Conservation (phyloP, 1,284 basidiomycete genomes). For the Rugiboletus extremiorientalis region DNA sequence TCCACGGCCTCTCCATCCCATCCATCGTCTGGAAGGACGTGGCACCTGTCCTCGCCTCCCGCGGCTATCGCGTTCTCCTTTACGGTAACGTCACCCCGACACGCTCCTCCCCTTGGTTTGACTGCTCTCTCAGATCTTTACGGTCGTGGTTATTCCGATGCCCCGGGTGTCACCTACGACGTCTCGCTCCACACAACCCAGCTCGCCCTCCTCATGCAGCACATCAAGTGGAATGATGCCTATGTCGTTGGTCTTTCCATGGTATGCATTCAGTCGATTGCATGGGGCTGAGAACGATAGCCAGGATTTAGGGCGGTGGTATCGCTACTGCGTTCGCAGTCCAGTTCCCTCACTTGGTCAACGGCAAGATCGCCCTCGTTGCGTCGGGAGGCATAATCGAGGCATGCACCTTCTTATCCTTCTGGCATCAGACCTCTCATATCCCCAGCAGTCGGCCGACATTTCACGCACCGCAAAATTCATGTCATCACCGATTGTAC, state of each 20-base stretch:
- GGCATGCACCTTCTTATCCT: constrained; percentile 33
- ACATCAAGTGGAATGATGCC: constrained; percentile 66
- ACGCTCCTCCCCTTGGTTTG: neutral
- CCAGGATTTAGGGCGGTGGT: constrained; percentile 58
- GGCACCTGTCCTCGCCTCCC: constrained; percentile 56
- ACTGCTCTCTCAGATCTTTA: constrained; percentile 58
- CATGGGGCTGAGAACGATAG: neutral
- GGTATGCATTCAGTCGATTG: constrained; percentile 9
- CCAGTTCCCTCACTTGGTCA: constrained; percentile 68
- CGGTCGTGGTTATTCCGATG: constrained; percentile 78
- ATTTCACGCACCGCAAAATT: constrained; percentile 69
- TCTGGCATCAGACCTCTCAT: neutral
- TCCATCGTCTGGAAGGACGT: constrained; percentile 74
- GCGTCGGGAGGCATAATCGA: constrained; percentile 68
- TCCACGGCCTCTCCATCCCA: constrained; percentile 77
- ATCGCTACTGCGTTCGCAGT: constrained; percentile 68
- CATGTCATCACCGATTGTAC: constrained; percentile 69
- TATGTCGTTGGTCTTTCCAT: constrained; percentile 71
- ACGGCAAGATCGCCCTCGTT: constrained; percentile 60
- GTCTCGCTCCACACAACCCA: constrained; percentile 65
- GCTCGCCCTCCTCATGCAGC: constrained; percentile 78
- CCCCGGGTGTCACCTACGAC: constrained; percentile 65
- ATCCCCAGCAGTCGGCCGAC: constrained; percentile 49
- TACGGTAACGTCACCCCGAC: constrained; percentile 49
- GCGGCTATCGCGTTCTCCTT: constrained; percentile 70